Evolutionary conservation across 176 grass and related monocot genomes (phyloP).

Genomic region (Hsuehochloa calcarea): DNA sequence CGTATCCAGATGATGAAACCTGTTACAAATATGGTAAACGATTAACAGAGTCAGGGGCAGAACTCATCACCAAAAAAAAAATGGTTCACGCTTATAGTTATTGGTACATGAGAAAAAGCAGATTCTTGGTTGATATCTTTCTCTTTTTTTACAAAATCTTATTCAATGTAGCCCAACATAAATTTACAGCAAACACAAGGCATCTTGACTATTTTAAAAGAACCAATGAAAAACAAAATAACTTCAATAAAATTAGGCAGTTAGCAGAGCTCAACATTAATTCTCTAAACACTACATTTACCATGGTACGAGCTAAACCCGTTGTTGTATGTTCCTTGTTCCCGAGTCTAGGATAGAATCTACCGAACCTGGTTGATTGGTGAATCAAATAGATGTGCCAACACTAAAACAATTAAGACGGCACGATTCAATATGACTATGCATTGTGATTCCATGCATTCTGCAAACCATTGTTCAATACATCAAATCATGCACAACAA

Average conservation of each 20-base stretch:
- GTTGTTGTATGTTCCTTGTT: background rate
- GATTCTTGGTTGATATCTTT: background rate
- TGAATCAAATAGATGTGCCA: background rate
- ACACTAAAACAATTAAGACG: background rate
- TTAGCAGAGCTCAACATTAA: background rate
- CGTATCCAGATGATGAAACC: constrained; percentile 84
- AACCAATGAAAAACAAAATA: constrained; percentile 14
- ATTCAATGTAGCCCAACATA: background rate
- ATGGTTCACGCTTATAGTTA: background rate
- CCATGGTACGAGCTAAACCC: background rate
- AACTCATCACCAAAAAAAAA: background rate
- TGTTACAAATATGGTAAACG: constrained; percentile 25
- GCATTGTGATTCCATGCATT: background rate
- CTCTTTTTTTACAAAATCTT: background rate
- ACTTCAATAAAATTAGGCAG: background rate
- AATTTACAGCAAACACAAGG: background rate
- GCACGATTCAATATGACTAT: background rate
- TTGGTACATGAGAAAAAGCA: background rate
- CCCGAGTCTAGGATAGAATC: background rate
- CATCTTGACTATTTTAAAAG: background rate
- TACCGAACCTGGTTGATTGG: background rate
- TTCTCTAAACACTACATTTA: constrained; percentile 10
- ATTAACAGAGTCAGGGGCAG: background rate
- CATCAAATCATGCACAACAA: background rate
- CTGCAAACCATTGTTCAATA: background rate